These are phyloP conservation scores for Paecilomyces sp. DNA, from an alignment of 2,329 filamentous ascomycete species.

Conservation along the genomic window DNA sequence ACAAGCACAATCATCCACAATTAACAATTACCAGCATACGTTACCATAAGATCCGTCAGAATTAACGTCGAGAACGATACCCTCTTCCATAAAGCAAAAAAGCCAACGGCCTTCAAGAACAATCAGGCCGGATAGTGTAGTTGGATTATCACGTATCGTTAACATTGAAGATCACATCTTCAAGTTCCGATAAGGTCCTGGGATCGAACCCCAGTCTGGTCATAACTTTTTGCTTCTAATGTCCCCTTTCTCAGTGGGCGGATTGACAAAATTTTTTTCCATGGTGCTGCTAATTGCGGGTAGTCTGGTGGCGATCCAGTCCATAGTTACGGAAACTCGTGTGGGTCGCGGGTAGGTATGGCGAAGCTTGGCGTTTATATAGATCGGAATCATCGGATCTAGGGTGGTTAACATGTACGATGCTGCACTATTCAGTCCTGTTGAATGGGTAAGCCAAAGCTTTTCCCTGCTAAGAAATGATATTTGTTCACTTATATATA, in stretches of 20 bases:
- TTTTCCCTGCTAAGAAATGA: too few species aligned
- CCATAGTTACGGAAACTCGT: background rate
- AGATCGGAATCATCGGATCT: background rate
- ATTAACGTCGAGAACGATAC: too few species aligned
- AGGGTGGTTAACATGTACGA: background rate
- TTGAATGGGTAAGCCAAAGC: too few species aligned
- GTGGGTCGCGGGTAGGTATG: background rate
- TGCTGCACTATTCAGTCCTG: too few species aligned
- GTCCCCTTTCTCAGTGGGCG: too few species aligned
- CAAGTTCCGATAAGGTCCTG: background rate
- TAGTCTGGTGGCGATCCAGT: background rate
- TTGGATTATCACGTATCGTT: conserved; percentile 31
- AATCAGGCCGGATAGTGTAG: conserved; percentile 18
- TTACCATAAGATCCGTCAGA: too few species aligned
- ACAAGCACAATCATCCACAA: too few species aligned
- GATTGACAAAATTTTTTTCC: background rate
- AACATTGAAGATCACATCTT: conserved; percentile 12
- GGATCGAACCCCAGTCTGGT: background rate
- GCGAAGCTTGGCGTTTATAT: background rate
- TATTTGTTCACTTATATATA: too few species aligned
- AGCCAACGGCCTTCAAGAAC: background rate
- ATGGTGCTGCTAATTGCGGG: background rate
- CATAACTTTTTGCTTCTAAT: background rate
- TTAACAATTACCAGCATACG: too few species aligned
- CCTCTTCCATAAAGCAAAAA: background rate